These are phyloP conservation scores for Amanita molliuscula DNA, from an alignment of 768 basidiomycete genomes.

Conservation along the genomic window DNA sequence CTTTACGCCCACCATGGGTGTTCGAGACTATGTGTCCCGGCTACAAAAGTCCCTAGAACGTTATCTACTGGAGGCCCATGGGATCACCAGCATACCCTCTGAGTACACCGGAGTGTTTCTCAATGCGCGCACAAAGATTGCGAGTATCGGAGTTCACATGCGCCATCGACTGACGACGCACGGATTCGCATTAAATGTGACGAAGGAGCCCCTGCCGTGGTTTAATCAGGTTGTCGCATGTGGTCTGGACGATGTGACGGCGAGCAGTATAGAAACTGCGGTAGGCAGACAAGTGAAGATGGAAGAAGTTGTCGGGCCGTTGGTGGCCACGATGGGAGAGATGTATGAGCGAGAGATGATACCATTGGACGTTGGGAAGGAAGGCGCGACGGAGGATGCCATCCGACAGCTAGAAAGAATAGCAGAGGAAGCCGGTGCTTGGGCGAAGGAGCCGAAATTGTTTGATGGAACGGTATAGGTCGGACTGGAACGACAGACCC, in stretches of 20 bases:
- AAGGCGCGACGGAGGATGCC: slow-evolving; percentile 36
- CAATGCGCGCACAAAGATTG: slow-evolving; percentile 72
- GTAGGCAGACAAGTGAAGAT: slow-evolving; percentile 29
- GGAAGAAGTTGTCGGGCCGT: slow-evolving; percentile 37
- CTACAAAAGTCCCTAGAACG: slow-evolving; percentile 63
- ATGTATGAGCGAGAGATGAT: slow-evolving; percentile 39
- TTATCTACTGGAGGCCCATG: slow-evolving; percentile 53
- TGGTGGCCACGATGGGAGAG: slow-evolving; percentile 38
- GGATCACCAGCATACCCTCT: slow-evolving; percentile 44
- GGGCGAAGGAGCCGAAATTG: slow-evolving; percentile 14
- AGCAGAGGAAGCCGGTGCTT: slow-evolving; percentile 29
- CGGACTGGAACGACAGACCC: neutral
- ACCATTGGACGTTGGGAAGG: slow-evolving; percentile 28
- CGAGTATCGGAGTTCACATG: slow-evolving; percentile 94
- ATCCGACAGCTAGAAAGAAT: slow-evolving; percentile 38
- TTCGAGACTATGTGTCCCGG: slow-evolving; percentile 76
- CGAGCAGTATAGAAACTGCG: slow-evolving; percentile 53
- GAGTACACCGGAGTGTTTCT: slow-evolving; percentile 91
- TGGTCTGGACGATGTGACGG: slow-evolving; percentile 75
- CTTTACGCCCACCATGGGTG: slow-evolving; percentile 57
- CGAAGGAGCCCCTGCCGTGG: slow-evolving; percentile 72
- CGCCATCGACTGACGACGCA: slow-evolving; percentile 91
- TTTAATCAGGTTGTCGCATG: slow-evolving; percentile 87
- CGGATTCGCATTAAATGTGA: slow-evolving; percentile 90
- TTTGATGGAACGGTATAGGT: neutral